Conservation (phyloP, 805 yeast species). For the Hanseniaspora occidentalis region DNA sequence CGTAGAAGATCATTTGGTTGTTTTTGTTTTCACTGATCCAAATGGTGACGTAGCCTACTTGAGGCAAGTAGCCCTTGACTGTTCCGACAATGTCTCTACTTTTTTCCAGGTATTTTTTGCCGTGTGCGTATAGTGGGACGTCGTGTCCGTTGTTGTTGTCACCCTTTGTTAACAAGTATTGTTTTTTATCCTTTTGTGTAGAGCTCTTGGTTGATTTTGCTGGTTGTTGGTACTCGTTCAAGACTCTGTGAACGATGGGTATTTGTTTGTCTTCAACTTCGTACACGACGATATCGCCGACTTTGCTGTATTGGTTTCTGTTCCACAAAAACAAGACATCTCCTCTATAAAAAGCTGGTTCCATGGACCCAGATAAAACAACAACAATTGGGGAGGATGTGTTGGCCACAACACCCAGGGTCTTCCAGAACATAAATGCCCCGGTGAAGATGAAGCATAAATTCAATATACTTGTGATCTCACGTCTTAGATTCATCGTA, state of each 20-base stretch:
- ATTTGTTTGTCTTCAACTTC: constrained; percentile 66
- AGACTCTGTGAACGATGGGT: constrained; percentile 94
- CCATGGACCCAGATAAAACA: constrained; percentile 97
- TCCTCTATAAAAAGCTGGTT: constrained; percentile 98
- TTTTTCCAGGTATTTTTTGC: constrained; percentile 65
- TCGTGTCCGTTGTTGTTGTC: constrained; percentile 93
- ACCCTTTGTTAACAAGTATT: constrained; percentile 81
- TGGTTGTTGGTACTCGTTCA: constrained; percentile 58
- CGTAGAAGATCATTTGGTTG: constrained; percentile 68
- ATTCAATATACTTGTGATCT: constrained; percentile 52
- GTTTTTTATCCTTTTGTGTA: constrained; percentile 28
- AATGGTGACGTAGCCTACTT: constrained; percentile 82
- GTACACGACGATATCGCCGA: constrained; percentile 92
- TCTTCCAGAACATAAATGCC: constrained; percentile 88
- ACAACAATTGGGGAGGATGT: constrained; percentile 92
- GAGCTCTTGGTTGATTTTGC: constrained; percentile 17
- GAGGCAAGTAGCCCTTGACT: constrained; percentile 86
- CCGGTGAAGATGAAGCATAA: constrained; percentile 73
- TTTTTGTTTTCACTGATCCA: constrained; percentile 80
- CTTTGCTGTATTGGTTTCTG: constrained; percentile 47
- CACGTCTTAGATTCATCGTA: constrained; percentile 48
- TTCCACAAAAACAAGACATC: constrained; percentile 90
- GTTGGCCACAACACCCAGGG: constrained; percentile 60
- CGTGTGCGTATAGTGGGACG: constrained; percentile 66
- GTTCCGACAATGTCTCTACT: constrained; percentile 74